Evolutionary conservation across 208 protist species (phyloP).

Genomic region (Histomonas meleagridis): DNA sequence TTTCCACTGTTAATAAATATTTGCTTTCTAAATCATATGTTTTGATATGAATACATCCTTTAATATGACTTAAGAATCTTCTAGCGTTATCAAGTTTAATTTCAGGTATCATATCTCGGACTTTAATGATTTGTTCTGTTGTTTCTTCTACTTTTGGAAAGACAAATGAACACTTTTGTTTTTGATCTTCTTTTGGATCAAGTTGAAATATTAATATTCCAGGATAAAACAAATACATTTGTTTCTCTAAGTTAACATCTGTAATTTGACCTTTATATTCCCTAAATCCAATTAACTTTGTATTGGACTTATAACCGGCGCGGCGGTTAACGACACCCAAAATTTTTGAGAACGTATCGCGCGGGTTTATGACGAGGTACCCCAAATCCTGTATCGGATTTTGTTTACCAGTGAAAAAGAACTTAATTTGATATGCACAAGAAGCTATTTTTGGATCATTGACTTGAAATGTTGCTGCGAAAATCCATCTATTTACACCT

Average conservation of each 20-base stretch:
- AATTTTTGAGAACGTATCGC: too few relatives aligned
- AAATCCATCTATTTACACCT: neutral
- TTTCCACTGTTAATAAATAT: neutral
- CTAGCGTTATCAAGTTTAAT: neutral
- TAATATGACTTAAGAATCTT: neutral
- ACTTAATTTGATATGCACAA: too few relatives aligned
- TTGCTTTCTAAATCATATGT: neutral
- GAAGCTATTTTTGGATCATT: too few relatives aligned
- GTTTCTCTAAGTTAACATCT: neutral
- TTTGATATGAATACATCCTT: neutral
- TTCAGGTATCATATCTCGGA: neutral
- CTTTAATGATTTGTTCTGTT: neutral
- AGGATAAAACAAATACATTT: neutral
- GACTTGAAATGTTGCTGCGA: too few relatives aligned
- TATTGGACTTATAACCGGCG: neutral
- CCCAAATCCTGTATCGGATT: too few relatives aligned
- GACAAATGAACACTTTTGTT: neutral
- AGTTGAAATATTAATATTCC: neutral
- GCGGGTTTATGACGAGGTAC: too few relatives aligned
- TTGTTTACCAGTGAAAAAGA: too few relatives aligned
- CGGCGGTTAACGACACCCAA: too few relatives aligned
- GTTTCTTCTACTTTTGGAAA: neutral
- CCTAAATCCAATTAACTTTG: neutral
- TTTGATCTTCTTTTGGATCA: neutral
- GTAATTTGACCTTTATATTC: neutral